Conservation (phyloP, 805 yeast genomes). For the Blastobotrys parvus region DNA sequence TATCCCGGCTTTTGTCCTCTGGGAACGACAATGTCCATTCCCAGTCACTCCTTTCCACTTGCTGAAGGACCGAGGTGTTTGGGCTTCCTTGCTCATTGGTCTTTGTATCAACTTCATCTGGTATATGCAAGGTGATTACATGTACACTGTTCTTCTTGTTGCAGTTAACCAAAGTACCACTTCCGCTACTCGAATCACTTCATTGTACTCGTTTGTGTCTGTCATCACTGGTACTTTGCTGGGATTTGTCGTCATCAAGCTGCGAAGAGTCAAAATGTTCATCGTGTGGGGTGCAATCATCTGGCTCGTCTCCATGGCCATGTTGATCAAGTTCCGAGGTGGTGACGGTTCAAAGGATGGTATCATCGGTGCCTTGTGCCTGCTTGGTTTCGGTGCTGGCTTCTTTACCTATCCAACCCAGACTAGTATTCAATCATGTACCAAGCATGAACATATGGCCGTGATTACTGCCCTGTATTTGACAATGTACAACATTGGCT, state of each 20-base stretch:
- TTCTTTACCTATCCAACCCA: constrained; percentile 60
- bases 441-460: constrained; percentile 59
- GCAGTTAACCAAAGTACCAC: constrained; percentile 49
- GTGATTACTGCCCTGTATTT: constrained; percentile 49
- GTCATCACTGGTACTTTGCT: constrained; percentile 50
- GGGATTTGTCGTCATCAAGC: constrained; percentile 44
- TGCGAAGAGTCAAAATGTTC: constrained; percentile 49
- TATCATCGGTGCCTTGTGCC: constrained; percentile 54
- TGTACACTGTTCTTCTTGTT: constrained; percentile 59
- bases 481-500: constrained; percentile 52
- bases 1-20: constrained; percentile 48
- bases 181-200: constrained; percentile 61
- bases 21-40: constrained; percentile 52
- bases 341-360: constrained; percentile 45
- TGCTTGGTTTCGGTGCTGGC: constrained; percentile 68
- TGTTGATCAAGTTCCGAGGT: constrained; percentile 49
- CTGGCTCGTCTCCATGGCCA: constrained; percentile 57
- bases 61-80: constrained; percentile 61
- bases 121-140: constrained; percentile 61
- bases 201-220: constrained; percentile 57
- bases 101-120: constrained; percentile 52
- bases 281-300: constrained; percentile 48
- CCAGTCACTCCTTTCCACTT: constrained; percentile 58
- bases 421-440: constrained; percentile 49
- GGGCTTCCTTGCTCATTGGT: constrained; percentile 59